Evolutionary conservation across 768 basidiomycete genomes (phyloP), one percentile per base, ranked within the genome.

Genomic region (Tylopilus subfusipes): DNA sequence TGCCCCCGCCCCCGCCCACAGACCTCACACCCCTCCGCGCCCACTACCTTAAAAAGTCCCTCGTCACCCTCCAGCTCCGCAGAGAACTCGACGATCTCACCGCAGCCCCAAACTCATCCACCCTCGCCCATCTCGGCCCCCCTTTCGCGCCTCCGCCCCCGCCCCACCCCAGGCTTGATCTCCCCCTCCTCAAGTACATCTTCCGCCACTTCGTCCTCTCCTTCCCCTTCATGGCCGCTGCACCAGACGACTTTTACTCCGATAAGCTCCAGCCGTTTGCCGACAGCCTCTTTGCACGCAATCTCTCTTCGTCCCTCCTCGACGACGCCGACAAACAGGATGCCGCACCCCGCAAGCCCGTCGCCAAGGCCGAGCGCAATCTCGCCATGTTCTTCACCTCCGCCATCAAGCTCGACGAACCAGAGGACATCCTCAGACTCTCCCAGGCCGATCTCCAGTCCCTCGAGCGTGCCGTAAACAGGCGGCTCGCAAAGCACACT

Each of bases 31-130:
- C 96, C 13, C 75, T 95, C 45, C 87, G 95, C 40, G 93, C 95
- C 5, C 97, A 99, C 68, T 99, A 99, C 72, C 90, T 99, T 69
- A 99, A 98, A 78, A 98, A 98, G 72, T 82, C 91, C 18, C 85
- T 99, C 52, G 80, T 98, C 42, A 83, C 88, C 61, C 85, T 98
- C 48, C 86, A 98, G 70, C 85, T 98, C 63, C 73, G 76, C 62
- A 74, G 73, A n/a, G 97, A 99, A 72, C 80, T 98, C 56, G 77
- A 83, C 55, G 74, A 75, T 21, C 77, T 93, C 59, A 81, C 83
- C 11, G 75, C 79, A 6, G 74, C 80, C 0, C 57, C 58, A 19
- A 74, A 72, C 44, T 65, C 79, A 6, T 88, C 86, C 21, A 78
- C 92, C 0, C 79, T 98, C 52, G 92, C 93, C 13, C 83, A 90